Evolutionary conservation across 768 basidiomycete species (phyloP).

Genomic region (Daedaleopsis sinensis): DNA sequence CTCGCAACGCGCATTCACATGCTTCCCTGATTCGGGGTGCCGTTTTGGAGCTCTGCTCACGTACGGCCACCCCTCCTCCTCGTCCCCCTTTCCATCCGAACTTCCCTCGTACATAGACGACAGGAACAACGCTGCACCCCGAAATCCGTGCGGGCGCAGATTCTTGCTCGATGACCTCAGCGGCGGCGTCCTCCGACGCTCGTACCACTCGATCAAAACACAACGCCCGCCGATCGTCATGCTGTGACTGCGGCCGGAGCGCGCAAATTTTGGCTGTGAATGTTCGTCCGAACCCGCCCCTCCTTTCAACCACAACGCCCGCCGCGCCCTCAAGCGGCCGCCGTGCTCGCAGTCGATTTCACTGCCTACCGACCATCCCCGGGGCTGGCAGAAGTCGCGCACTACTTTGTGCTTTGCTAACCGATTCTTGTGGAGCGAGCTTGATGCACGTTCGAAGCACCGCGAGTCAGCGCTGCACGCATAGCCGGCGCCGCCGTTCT

Average conservation of each 20-base stretch:
- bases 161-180: background rate
- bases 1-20: slow-evolving; percentile 11
- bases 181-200: background rate
- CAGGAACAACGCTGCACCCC: background rate
- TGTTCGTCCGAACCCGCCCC: background rate
- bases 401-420: no score
- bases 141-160: background rate
- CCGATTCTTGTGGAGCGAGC: slow-evolving; percentile 1
- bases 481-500: no score
- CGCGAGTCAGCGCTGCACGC: background rate
- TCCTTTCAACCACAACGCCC: background rate
- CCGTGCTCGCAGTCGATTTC: background rate
- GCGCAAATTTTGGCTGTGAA: background rate
- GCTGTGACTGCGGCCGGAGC: background rate
- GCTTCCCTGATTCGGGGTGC: slow-evolving; percentile 11
- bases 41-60: background rate
- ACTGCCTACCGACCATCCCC: background rate
- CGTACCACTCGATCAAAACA: background rate
- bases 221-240: background rate
- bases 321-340: background rate
- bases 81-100: background rate
- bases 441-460: slow-evolving; percentile 7
- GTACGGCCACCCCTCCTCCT: background rate
- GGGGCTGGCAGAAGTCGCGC: background rate
- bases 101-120: background rate